Base-by-base conservation (phyloP, 345 rosid genomes). In the Rhizophora apiculata region DNA sequence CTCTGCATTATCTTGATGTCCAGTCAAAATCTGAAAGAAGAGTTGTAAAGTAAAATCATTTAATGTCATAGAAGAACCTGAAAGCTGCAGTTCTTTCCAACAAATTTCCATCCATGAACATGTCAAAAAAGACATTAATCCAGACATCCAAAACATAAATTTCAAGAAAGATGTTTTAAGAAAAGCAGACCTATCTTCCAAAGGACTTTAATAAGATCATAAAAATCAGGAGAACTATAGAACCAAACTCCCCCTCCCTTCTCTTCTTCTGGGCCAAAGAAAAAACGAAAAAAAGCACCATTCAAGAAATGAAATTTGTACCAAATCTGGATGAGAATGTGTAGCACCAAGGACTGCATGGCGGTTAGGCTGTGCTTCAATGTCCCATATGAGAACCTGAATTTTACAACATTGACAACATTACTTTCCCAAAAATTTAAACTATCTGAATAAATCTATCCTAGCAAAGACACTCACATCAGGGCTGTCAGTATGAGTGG, bases 401-500 rank as follows among this genome's bases (percentile, higher is more conserved):
- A 69, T 65, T 78, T 71, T 6, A 72, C 62, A 76, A 19, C 60
- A 15, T 20, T 32, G 49, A 61, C 10, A 63, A 39, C 32, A 58
- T 30, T 36, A 55, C 62, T 68, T 43, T 20, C 61, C n/a, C 13
- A 36, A 64, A 64, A 63, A 6, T 1, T 64, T 9, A 8, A 57
- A 9, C 60, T 26, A 64, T 32, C 24, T 55, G 65, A 39, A 60
- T 22, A 36, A 22, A 56, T 49, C 39, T 30, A 11, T 62, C 53
- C 8, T 53, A 31, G 6, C 3, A 26, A 29, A 56, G 37, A 62
- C 51, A 30, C 86, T 80, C 82, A 92, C 99, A 82, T 96, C 99
- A 72, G 99, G 97, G 77, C 97, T 77, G 78, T 96, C 99, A n/a
- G 99, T 96, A 76, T 96, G 99, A 61, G 99, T 96, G 68, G 99